Conservation (phyloP, 768 basidiomycete species). For the Tulasnella sp. region DNA sequence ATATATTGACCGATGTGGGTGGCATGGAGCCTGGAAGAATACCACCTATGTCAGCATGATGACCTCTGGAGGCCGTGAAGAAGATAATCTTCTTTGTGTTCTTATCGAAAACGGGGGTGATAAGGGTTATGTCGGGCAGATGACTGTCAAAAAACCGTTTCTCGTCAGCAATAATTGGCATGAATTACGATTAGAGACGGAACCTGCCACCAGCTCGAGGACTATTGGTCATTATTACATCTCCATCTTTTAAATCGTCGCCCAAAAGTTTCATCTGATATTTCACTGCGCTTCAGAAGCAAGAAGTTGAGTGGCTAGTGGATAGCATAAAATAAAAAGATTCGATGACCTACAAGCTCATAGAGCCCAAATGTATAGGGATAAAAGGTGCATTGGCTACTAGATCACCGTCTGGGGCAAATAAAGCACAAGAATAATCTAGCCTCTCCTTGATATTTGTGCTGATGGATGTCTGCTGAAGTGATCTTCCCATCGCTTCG, state of each 20-base stretch:
- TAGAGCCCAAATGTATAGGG: conserved; percentile 29
- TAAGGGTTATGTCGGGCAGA: conserved; percentile 82
- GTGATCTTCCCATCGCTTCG: conserved; percentile 84
- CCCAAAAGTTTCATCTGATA: conserved; percentile 75
- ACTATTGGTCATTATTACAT: conserved; percentile 87
- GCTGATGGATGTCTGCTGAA: conserved; percentile 82
- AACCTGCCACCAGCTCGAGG: conserved; percentile 67
- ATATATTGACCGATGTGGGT: conserved; percentile 78
- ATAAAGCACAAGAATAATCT: conserved; percentile 90
- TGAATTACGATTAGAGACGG: conserved; percentile 21
- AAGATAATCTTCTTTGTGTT: conserved; percentile 51
- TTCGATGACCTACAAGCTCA: conserved; percentile 79
- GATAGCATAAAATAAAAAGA: neutral
- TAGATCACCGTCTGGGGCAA: conserved; percentile 86
- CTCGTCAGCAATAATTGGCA: conserved; percentile 14
- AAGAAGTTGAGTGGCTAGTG: neutral
- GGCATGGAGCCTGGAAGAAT: conserved; percentile 90
- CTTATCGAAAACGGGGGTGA: conserved; percentile 74
- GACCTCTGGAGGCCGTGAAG: conserved; percentile 86
- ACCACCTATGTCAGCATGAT: conserved; percentile 90
- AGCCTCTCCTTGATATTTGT: conserved; percentile 95
- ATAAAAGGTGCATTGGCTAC: conserved; percentile 74
- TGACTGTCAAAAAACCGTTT: conserved; percentile 36
- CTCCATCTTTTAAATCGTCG: conserved; percentile 65
- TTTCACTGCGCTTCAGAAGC: conserved; percentile 51